Evolutionary conservation across 768 basidiomycete species (phyloP), one percentile per base, ranked within the genome.

Genomic region (Mycena haematopus): DNA sequence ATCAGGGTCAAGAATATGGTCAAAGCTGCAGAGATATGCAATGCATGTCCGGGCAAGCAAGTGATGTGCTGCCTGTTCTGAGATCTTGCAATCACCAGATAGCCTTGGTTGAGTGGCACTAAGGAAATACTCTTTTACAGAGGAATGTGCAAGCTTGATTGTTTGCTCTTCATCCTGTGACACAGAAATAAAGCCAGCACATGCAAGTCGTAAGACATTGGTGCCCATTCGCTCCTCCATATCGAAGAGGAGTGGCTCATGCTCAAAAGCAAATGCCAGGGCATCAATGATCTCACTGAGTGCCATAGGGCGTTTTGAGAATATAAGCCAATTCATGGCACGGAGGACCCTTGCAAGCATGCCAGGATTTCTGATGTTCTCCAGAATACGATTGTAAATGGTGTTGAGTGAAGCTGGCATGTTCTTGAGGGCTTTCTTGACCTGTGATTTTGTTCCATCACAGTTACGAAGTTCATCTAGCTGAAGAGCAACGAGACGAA

Each of bases 1-100:
- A 15, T 47, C 13, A 9, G 22, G 5, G 22, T 46, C 22, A 15
- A 46, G 45, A 22, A 29, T 0, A 21, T 50, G 6, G 29, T 33
- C 31, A 15, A 33, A 15, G n/a, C n/a, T n/a, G 49, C 27, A 50
- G 29, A 50, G 49, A 33, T 50, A 50, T 21, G 49, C 13, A 21
- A 50, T 50, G 21, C 49, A 50, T 14, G 49, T 50, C 49, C 49
- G 49, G 2, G 49, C 31, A 50, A 50, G 17, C 49, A 50, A 33
- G 9, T 33, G 29, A 50, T 50, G 49, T 8, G 29, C 49, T 50
- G 29, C n/a, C n/a, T 33, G 29, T 19, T 50, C 49, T 2, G 49
- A 31, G 7, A 50, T 21, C 24, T 27, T 7, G 46, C 3, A n/a
- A 27, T 47, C 25, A 27, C 25, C 24, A 7, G 13, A 27, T 1